These are phyloP conservation scores for Verticillium zaregamsianum DNA, from an alignment of 2,329 filamentous ascomycete genomes.

Conservation along the genomic window DNA sequence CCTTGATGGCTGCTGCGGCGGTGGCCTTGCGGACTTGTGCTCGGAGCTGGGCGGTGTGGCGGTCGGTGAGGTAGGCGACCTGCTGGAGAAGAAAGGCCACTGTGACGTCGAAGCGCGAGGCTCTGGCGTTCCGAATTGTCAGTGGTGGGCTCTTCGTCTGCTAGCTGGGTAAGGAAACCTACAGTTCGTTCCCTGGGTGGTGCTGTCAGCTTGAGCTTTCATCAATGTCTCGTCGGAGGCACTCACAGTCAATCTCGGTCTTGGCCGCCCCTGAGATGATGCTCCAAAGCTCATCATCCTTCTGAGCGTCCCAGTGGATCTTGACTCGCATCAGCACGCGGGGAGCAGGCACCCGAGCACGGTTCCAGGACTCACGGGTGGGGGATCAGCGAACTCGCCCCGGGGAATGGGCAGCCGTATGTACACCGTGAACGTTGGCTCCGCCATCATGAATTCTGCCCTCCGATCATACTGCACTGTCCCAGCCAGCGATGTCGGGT, in stretches of 20 bases:
- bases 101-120: constrained; percentile 75
- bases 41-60: constrained; percentile 83
- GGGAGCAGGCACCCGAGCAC: neutral
- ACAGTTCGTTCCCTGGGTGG: constrained; percentile 69
- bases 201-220: neutral
- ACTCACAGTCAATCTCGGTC: constrained; percentile 80
- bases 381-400: constrained; percentile 85
- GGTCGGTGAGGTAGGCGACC: constrained; percentile 88
- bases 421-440: constrained; percentile 69
- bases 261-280: constrained; percentile 78
- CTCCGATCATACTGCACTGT: constrained; percentile 3
- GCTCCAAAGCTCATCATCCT: constrained; percentile 88
- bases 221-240: neutral
- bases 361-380: constrained; percentile 55
- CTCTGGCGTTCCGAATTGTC: constrained; percentile 39
- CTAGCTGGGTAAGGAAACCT: constrained; percentile 26
- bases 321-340: constrained; percentile 30
- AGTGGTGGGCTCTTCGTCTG: constrained; percentile 13
- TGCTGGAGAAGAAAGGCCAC: constrained; percentile 88
- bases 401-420: constrained; percentile 86
- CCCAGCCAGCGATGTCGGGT: neutral
- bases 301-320: constrained; percentile 83
- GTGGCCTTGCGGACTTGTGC: constrained; percentile 81
- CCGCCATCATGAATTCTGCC: constrained; percentile 32
- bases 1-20: constrained; percentile 51